Evolutionary conservation across 225 moss, liverwort and hornwort genomes (phyloP).

Genomic region (Rhytidiadelphus loreus): DNA sequence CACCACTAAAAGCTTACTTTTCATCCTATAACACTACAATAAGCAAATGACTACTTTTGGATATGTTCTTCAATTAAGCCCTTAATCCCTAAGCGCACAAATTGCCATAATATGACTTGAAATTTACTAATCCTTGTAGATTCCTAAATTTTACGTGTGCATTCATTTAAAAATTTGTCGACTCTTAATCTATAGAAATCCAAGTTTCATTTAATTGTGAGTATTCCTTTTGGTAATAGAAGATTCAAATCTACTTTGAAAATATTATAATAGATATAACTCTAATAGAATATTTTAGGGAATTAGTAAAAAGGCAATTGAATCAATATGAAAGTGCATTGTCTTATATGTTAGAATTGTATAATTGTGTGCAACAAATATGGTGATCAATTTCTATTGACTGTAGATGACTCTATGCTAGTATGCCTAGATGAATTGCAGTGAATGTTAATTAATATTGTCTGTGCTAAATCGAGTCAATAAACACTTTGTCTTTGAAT

Average conservation of each 20-base stretch:
- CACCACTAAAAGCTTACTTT: fast-evolving
- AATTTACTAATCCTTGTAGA: not conserved
- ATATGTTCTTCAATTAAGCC: not conserved
- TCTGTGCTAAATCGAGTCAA: too few species aligned
- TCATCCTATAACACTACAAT: not conserved
- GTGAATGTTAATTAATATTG: too few species aligned
- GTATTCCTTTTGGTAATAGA: not conserved
- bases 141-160: not conserved
- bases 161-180: not conserved
- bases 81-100: fast-evolving
- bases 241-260: not conserved
- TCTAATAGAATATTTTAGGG: fast-evolving
- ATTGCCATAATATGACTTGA: not conserved
- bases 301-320: not conserved
- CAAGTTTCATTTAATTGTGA: fast-evolving
- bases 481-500: not conserved
- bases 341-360: not conserved
- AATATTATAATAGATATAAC: not conserved
- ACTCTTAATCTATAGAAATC: too few species aligned
- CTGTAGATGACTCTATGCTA: not conserved
- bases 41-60: too few species aligned
- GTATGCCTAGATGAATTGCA: not conserved
- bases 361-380: not conserved
- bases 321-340: too few species aligned
- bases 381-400: not conserved